Evolutionary conservation across 805 yeast species (phyloP), one percentile per base, ranked within the genome.

Genomic region (Monosporozyma solicola): DNA sequence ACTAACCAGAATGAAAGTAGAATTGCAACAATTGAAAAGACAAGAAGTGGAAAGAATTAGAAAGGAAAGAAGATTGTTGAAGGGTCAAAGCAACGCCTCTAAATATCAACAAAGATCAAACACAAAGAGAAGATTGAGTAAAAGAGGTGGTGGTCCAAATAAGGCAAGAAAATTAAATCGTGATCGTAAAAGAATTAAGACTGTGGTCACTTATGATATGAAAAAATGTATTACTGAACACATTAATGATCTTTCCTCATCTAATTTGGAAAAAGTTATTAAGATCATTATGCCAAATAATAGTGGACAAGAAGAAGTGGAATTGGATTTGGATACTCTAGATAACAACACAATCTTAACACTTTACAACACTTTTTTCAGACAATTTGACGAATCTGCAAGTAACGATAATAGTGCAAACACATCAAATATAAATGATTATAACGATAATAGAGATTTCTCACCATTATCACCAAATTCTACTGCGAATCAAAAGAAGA

Each of bases 291-390:
- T 84, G 78, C 86, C 75, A 79, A 60, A 77, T 68, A 61, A 74
- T 64, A 59, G 70, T 66, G 61, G 76, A 54, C 92, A 89, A 61
- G 98, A 92, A 54, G 98, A 94, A 73, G 94, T 94, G 56, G 99
- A 94, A 74, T 78, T 94, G 55, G 99, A 94, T 70, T 86, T 94
- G 83, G 97, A 94, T 67, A 85, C 85, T 70, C 77, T 94, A 60
- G 96, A 88, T 62, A 89, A 88, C 58, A 74, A 80, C 44, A 91
- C 97, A 1, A 78, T 92, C 52, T 72, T 87, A 66, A 87, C 87
- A 64, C 74, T 94, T 57, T 92, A 90, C 76, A 84, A 85, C 67
- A 87, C 85, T 61, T 89, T 94, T 59, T 87, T 85, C 65, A 74
- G 75, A 68, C 74, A 73, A 64, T 69, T 65, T 59, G 67, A 63